A percentile compares a stretch with the other conserved stretches of the same genome.
Conservation (phyloP, 305 asterid genomes). For the Plantago coronopus region DNA sequence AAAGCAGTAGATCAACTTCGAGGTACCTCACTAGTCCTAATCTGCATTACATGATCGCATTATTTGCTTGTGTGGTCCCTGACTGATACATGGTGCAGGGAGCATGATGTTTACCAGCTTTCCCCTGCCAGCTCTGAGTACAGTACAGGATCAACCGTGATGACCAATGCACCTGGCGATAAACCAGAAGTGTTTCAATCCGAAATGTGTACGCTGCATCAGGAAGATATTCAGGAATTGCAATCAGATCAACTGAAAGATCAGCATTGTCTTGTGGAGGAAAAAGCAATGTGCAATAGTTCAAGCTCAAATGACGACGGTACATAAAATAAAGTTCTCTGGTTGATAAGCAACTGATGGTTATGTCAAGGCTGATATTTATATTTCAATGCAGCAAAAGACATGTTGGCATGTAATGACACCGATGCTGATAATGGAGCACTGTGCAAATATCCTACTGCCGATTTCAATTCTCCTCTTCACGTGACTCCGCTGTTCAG, state of each 20-base stretch:
- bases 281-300: constrained; percentile 36
- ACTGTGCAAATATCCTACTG: constrained; percentile 40
- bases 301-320: constrained; percentile 48
- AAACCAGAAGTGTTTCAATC: constrained; percentile 44
- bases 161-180: constrained; percentile 27
- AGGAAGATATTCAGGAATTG: constrained; percentile 37
- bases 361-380: constrained; percentile 23
- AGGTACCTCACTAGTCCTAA: constrained; percentile 45
- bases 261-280: constrained; percentile 42
- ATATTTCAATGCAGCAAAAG: constrained; percentile 33
- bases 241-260: constrained; percentile 40
- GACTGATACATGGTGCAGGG: constrained; percentile 50
- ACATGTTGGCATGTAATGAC: constrained; percentile 36
- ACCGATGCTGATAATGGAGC: constrained; percentile 30
- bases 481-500: constrained; percentile 87
- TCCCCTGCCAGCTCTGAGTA: constrained; percentile 52
- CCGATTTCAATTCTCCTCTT: constrained; percentile 73
- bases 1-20: constrained; percentile 55
- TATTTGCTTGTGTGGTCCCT: constrained; percentile 28
- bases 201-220: constrained; percentile 39
- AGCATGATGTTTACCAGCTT: constrained; percentile 47
- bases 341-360: background rate
- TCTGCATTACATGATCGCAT: constrained; percentile 12
- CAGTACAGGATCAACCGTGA: constrained; percentile 50
- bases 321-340: constrained; percentile 22